Base-by-base conservation (phyloP, 1,139 yeast genomes). In the Saccharomyces hybrid region DNA sequence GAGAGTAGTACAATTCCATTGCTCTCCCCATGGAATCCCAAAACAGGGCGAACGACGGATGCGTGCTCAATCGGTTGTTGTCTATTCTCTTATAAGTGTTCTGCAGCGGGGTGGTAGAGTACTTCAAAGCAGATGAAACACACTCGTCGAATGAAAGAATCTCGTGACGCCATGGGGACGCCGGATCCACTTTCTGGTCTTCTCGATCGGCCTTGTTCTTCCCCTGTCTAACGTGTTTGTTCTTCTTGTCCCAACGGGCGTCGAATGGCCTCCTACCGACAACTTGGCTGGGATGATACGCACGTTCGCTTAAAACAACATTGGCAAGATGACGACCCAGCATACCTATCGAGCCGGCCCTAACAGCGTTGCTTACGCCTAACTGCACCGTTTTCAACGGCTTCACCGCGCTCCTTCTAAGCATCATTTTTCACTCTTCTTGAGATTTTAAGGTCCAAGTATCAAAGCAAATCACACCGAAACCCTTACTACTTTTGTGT, bases 11-110 rank as follows among this genome's bases (percentile, higher is more conserved):
- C 6, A 78, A 62, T 13, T 72, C 73, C 70, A 79, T 75, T 13
- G 78, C 74, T 48, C 70, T 73, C 47, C 70, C 70, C 20, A 78
- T 70, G 1, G 80, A 73, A 34, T 72, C 75, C 81, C 81, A 78
- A 58, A 76, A 76, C 30, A 64, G 57, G n/a, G 68, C 69, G 46
- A 62, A 64, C 14, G 62, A 49, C 32, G 60, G 59, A 52, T 56
- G 61, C 13, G 54, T 51, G 6, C 55, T 50, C 3, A 53, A 52
- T n/a, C 51, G 60, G 13, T 50, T 59, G 60, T 54, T 57, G 26
- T 50, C 55, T 38, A 57, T 58, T 30, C 57, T 53, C 60, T 61
- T 57, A 23, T 38, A 50, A 41, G 14, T 23, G 28, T 25, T 49
- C 47, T 44, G 26, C 30, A 41, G 31, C 51, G 68, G 57, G 3